Conservation (phyloP, 139 green algal genomes). For the Monoraphidium neglectum region DNA sequence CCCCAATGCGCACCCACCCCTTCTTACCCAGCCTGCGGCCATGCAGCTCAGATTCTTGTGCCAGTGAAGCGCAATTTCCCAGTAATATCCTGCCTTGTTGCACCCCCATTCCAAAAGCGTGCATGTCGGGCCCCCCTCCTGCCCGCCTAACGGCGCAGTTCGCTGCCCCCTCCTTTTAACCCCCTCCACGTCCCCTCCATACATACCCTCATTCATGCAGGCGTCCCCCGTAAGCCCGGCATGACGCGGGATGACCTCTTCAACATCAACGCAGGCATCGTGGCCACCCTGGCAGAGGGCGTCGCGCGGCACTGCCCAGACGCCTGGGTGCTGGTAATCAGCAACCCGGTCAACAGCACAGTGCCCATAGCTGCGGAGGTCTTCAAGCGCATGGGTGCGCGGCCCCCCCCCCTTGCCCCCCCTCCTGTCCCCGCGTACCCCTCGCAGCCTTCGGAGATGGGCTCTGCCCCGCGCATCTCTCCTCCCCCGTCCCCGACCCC, state of each 20-base stretch:
- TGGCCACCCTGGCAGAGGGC: conserved; percentile 83
- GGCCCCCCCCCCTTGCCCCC: too few species aligned
- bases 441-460: too few species aligned
- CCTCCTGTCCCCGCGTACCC: too few species aligned
- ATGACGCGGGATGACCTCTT: conserved; percentile 99
- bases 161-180: not conserved
- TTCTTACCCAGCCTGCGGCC: not conserved
- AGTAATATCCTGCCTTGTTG: not conserved
- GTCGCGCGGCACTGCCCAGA: conserved; percentile 77
- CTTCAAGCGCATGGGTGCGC: conserved; percentile 78
- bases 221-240: conserved; percentile 95
- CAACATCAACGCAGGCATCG: conserved; percentile 99
- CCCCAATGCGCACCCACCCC: not conserved
- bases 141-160: too few species aligned
- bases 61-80: not conserved
- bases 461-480: too few species aligned
- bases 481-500: too few species aligned
- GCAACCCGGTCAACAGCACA: conserved; percentile 98
- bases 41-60: not conserved
- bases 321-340: conserved; percentile 87
- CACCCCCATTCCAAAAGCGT: not conserved
- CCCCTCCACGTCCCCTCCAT: not conserved
- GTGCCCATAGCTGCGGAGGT: conserved; percentile 97
- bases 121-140: too few species aligned
- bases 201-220: conserved; percentile 28